Base-by-base conservation (phyloP, 2,329 filamentous ascomycete species). In the Coniochaeta prunicola region DNA sequence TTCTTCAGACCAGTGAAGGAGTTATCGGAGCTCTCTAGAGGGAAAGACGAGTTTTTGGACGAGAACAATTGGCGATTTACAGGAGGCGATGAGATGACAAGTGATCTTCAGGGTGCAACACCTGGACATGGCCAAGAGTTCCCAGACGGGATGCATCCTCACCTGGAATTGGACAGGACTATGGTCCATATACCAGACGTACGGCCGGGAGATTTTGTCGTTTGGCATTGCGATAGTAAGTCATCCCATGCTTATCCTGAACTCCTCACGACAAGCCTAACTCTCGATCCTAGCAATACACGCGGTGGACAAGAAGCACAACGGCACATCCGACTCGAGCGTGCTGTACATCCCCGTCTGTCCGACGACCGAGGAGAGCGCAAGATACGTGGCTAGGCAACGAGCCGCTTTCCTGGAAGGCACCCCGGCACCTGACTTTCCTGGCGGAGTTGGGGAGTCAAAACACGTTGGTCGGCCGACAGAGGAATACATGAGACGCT, bases 301-400 rank as follows among this genome's bases (percentile, higher is more conserved):
- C 69, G 84, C 91, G 0, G 92, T 97, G 0, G 92, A 97, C 74
- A 87, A 84, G 64, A 78, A 86, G 1, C 92, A 97, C 69, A 73
- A 72, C 1, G 93, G 92, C 1, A 78, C 74, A 1, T 72, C 76
- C 0, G 92, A 97, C 71, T 91, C 89, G 0, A 92, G 87, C 65
- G 92, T 96, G 0, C 68, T 97, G 60, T 97, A 97, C 67, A 96
- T 97, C 58, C 92, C 92, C 0, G 87, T 90, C 0, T 94, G 90
- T 58, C 92, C 92, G 0, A 79, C 91, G 31, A 96, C 91, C 0
- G 83, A 87, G 57, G 74, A 78, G 40, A 96, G 94, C 66, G 86
- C 88, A 0, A 73, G 81, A 21, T 94, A 92, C 68, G 76, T 93
- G 1, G 79, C 74, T 1, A 80, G 83, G 17, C 91, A 96, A 74